Evolutionary conservation across 768 basidiomycete species (phyloP), one percentile per base, ranked within the genome.

Genomic region (Galerina marginata): DNA sequence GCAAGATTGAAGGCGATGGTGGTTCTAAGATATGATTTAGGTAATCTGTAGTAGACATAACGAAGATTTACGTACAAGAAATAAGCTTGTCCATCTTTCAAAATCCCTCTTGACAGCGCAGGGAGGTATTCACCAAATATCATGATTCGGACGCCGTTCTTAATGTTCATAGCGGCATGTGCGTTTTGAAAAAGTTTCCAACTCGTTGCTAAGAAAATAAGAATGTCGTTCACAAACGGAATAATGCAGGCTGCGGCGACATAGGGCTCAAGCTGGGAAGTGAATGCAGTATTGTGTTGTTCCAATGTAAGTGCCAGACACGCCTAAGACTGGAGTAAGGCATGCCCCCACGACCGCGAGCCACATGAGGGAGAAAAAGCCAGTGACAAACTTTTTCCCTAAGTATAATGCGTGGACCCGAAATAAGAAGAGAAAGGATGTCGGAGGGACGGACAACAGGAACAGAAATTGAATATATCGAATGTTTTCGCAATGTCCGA

Each of bases 401-500:
- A 14, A 6, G 33, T 47, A 56, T 9, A 61, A 16, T 9, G 60
- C 60, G 4, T 26, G 55, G 26, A 61, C 39, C 0, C 60, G 60
- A 25, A 62, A 15, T 15, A 62, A 55, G 42, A 62, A 58, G 4
- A 62, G 53, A 10, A 62, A 26, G 2, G 57, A 20, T 5, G 61
- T 58, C 4, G 56, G 49, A 6, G 37, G 26, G 1, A 58, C 26
- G 4, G 52, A 23, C 2, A 58, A 15, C 38, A 40, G 51, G 33
- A 42, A 53, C 3, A 42, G 25, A 9, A 42, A 12, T 9, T 9
- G 14, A 9, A 42, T 53, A 12, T n/a, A 26, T 4, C 26, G 39
- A 15, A 53, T 9, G 10, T 3, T 3, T 23, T 26, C 25, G 23
- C 51, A 53, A 26, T 53, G 16, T 9, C 51, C 39, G 7, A 51